Base-by-base conservation (phyloP, 2,329 filamentous ascomycete species). In the Acrocalymma vagum region DNA sequence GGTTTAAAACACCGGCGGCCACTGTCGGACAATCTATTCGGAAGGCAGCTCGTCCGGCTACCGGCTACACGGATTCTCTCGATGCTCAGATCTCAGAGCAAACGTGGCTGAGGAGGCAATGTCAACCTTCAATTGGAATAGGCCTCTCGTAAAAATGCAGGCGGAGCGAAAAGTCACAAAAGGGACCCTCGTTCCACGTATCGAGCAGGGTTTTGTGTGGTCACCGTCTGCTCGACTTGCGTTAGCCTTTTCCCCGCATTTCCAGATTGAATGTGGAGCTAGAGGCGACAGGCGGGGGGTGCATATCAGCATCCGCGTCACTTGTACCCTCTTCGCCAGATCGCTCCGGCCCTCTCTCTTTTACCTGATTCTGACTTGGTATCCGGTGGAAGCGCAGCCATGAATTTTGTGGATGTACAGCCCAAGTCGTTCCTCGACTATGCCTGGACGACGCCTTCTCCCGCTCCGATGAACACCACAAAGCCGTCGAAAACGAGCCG, bases 361-460 rank as follows among this genome's bases (percentile, higher is more conserved):
- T 62, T 56, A 53, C 62, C 55, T 50, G 43, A 51, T 65, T 57
- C 38, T 41, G 60, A 55, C 53, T 47, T 53, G 31, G 27, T 44
- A 45, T 62, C 58, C 59, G 57, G 43, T n/a, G n/a, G n/a, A n/a
- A 31, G 38, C 35, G 45, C 37, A 51, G 44, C 41, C 42, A 68
- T 68, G 65, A 68, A 68, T 37, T 68, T 68, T 35, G 62, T 67
- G 23, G 65, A 69, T 47, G 57, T 64, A 16, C 65, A 69, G 31
- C 65, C 63, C 15, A 55, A 60, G 30, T 65, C 63, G 13, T 69
- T 67, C 38, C 57, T 68, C 16, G 65, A 68, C 31, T 67, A 68
- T 52, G 65, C 62, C 8, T 66, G 63, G 62, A 67, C 65, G 8
- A 59, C 60, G 45, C 63, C 65, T 29, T 57, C 61, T 26, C 45